phyloP scores from a whole-genome alignment of 2,329 filamentous ascomycete genomes.

The Ophiobolus disseminans region DNA sequence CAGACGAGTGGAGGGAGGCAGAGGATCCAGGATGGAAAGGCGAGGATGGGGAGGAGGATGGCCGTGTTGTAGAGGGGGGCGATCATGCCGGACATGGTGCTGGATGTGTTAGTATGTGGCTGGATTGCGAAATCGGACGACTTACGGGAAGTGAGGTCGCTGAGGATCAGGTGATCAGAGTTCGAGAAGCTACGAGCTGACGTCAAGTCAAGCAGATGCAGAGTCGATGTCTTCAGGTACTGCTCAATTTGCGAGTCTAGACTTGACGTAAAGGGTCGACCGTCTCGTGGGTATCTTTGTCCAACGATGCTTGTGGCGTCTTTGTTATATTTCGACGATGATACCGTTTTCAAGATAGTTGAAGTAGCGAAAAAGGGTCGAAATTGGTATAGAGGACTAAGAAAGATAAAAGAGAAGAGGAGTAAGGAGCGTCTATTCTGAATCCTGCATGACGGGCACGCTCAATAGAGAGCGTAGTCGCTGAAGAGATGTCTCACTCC shows the following conservation, averaged over 20 bases:
- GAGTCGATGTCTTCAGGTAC: not conserved
- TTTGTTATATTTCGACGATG: not conserved
- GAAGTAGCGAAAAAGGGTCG: not conserved
- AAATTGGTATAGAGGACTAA: slow-evolving; percentile 2
- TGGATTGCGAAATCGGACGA: not conserved
- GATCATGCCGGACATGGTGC: slow-evolving; percentile 7
- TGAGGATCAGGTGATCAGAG: too few species aligned
- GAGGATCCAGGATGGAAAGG: slow-evolving; percentile 59
- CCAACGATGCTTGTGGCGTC: not conserved
- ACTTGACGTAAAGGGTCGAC: not conserved
- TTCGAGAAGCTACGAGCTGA: not conserved
- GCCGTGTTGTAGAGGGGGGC: slow-evolving; percentile 42
- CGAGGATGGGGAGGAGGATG: slow-evolving; percentile 57
- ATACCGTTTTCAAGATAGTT: not conserved
- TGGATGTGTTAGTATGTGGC: not conserved
- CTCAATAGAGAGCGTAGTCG: not conserved
- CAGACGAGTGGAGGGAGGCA: slow-evolving; percentile 65
- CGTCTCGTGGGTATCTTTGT: not conserved
- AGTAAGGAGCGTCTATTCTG: not conserved
- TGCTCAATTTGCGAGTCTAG: slow-evolving; percentile 7
- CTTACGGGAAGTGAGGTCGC: too few species aligned
- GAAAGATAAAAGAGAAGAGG: slow-evolving; percentile 1
- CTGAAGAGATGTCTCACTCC: not conserved
- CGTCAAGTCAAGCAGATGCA: not conserved
- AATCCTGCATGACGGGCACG: too few species aligned